These are phyloP conservation scores for Wickerhamomyces hampshirensis DNA, from an alignment of 805 yeast species.

Conservation along the genomic window DNA sequence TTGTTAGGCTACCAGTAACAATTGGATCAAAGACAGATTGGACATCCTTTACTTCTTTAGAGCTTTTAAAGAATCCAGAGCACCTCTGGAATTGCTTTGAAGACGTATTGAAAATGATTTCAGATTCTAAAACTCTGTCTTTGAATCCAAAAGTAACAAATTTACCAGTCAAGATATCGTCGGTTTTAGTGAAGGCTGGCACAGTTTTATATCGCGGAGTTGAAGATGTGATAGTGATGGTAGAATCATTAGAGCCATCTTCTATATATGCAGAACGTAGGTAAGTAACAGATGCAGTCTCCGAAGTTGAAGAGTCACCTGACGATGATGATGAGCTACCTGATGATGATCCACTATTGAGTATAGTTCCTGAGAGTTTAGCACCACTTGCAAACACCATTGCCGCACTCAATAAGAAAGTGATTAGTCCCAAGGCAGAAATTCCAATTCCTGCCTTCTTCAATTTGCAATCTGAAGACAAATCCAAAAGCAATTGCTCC, in stretches of 20 bases:
- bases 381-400: conserved; percentile 6
- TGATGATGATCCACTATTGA: background rate
- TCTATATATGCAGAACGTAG: no score
- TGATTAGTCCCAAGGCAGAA: conserved; percentile 7
- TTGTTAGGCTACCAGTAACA: background rate
- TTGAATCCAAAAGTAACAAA: background rate
- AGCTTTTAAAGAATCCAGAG: background rate
- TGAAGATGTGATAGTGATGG: background rate
- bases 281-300: background rate
- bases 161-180: background rate
- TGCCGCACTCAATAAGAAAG: conserved; percentile 10
- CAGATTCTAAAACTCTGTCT: background rate
- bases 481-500: conserved; percentile 9
- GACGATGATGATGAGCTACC: background rate
- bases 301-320: background rate
- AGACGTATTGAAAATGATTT: background rate
- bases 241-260: background rate
- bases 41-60: no score
- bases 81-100: background rate
- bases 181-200: background rate
- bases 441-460: conserved; percentile 15
- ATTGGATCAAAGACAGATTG: background rate
- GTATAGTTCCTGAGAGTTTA: background rate
- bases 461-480: conserved; percentile 15
- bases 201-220: background rate